These are phyloP conservation scores for Melanomma pulvis-pyrius DNA, from an alignment of 495 filamentous ascomycete genomes.

Conservation along the genomic window DNA sequence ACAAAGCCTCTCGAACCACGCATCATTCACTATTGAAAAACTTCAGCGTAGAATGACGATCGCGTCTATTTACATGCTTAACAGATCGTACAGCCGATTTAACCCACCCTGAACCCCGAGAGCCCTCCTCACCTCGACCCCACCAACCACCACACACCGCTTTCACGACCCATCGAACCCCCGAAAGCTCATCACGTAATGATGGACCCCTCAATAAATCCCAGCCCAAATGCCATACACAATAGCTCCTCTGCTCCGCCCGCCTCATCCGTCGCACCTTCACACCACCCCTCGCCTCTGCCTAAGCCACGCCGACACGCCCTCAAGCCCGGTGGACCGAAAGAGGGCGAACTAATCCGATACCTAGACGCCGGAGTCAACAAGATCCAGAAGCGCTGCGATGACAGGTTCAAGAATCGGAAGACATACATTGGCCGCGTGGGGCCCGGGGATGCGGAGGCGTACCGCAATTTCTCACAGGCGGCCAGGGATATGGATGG, in stretches of 20 bases:
- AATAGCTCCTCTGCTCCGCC: conserved; percentile 32
- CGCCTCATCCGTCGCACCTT: conserved; percentile 55
- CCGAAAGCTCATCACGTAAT: not conserved
- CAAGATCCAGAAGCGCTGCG: conserved; percentile 67
- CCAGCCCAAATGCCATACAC: not conserved
- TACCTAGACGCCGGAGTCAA: conserved; percentile 67
- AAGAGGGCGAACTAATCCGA: conserved; percentile 74
- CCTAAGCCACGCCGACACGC: conserved; percentile 67
- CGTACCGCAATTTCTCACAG: conserved; percentile 71
- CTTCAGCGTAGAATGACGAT: conserved; percentile 7
- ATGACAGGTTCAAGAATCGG: conserved; percentile 64
- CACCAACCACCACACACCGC: not conserved
- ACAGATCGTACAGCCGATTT: not conserved
- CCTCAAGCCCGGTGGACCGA: conserved; percentile 68
- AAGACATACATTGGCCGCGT: conserved; percentile 10
- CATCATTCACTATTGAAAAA: not conserved
- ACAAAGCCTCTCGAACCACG: not conserved
- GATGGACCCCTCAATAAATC: conserved; percentile 1
- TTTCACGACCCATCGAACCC: not conserved
- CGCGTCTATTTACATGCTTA: not conserved
- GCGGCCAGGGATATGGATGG: conserved; percentile 69
- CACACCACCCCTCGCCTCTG: conserved; percentile 54
- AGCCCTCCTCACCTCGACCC: not conserved
- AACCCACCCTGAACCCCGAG: conserved; percentile 7
- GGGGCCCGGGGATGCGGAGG: conserved; percentile 51